A percentile compares a stretch with the other conserved stretches of the same genome.
Conservation (phyloP, 2,329 filamentous ascomycete species). For the Claviceps sp. region DNA sequence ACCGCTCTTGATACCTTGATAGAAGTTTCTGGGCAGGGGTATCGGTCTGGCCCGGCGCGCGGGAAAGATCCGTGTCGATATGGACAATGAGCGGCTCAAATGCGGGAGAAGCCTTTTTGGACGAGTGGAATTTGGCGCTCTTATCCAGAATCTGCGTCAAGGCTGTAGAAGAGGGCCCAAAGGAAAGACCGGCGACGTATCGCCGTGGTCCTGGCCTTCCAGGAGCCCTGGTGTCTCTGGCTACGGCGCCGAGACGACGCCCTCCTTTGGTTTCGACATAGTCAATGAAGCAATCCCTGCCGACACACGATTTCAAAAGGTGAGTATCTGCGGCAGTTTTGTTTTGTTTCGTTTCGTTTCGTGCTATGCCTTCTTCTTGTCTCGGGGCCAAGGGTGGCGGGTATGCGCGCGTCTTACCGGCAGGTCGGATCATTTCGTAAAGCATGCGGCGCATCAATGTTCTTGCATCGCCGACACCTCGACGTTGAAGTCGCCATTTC, state of each 20-base stretch:
- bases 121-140: constrained; percentile 52
- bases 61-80: constrained; percentile 30
- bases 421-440: constrained; percentile 21
- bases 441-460: constrained; percentile 14
- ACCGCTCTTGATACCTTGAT: constrained; percentile 41
- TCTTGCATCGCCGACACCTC: constrained; percentile 23
- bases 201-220: constrained; percentile 20
- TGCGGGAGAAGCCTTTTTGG: constrained; percentile 47
- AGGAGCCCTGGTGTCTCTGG: constrained; percentile 30
- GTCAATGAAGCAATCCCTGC: constrained; percentile 55
- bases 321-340: background rate
- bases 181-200: constrained; percentile 69
- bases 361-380: background rate
- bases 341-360: background rate
- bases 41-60: constrained; percentile 7
- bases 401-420: constrained; percentile 11
- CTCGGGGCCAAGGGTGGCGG: background rate
- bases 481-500: constrained; percentile 3
- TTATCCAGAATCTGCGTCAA: constrained; percentile 64
- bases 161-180: constrained; percentile 67
- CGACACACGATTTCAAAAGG: background rate
- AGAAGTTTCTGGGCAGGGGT: constrained; percentile 31
- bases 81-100: constrained; percentile 55
- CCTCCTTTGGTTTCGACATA: constrained; percentile 70
- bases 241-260: constrained; percentile 50